A percentile compares a stretch with the other conserved stretches of the same genome.
Evolutionary conservation across 2,329 filamentous ascomycete species (phyloP).

Genomic region (Zarea fungicola): DNA sequence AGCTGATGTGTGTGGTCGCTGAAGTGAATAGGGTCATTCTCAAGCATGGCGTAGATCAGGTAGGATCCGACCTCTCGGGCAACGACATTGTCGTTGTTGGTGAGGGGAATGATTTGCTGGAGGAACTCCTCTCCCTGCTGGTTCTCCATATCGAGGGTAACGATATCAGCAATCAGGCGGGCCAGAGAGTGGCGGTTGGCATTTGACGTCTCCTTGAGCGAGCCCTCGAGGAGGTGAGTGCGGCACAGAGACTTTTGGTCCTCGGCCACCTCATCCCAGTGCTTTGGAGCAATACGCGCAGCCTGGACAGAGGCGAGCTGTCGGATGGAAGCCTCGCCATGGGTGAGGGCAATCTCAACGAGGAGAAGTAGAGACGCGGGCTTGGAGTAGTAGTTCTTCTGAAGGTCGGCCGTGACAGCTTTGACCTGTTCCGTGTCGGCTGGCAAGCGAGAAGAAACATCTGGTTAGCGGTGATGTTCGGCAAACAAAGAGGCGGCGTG

Average conservation of each 20-base stretch:
- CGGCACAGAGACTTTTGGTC: slow-evolving; percentile 77
- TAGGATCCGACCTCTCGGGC: slow-evolving; percentile 90
- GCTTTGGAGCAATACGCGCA: slow-evolving; percentile 73
- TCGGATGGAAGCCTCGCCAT: slow-evolving; percentile 66
- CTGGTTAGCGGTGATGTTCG: slow-evolving; percentile 27
- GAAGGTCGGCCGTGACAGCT: slow-evolving; percentile 80
- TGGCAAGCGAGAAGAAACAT: slow-evolving; percentile 37
- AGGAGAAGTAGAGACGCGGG: slow-evolving; percentile 80
- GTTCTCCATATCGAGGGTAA: slow-evolving; percentile 67
- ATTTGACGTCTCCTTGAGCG: slow-evolving; percentile 70
- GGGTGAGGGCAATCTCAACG: slow-evolving; percentile 80
- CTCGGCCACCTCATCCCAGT: slow-evolving; percentile 71
- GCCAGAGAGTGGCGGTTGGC: slow-evolving; percentile 81
- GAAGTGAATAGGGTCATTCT: slow-evolving; percentile 81
- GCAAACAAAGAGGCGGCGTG: no score
- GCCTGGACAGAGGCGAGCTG: slow-evolving; percentile 92
- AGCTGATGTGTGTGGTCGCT: slow-evolving; percentile 74
- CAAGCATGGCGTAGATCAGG: slow-evolving; percentile 86
- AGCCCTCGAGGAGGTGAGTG: slow-evolving; percentile 76
- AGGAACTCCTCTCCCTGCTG: slow-evolving; percentile 82
- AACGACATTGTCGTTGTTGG: slow-evolving; percentile 65
- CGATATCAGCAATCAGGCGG: slow-evolving; percentile 81
- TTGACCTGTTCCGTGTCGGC: slow-evolving; percentile 88
- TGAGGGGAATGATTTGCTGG: slow-evolving; percentile 71
- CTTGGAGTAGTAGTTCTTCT: slow-evolving; percentile 88